Percentiles rank a stretch among this genome's conserved stretches.
phyloP scores from a whole-genome alignment of 2,329 filamentous ascomycete species.

The Aaosphaeria arxii region DNA sequence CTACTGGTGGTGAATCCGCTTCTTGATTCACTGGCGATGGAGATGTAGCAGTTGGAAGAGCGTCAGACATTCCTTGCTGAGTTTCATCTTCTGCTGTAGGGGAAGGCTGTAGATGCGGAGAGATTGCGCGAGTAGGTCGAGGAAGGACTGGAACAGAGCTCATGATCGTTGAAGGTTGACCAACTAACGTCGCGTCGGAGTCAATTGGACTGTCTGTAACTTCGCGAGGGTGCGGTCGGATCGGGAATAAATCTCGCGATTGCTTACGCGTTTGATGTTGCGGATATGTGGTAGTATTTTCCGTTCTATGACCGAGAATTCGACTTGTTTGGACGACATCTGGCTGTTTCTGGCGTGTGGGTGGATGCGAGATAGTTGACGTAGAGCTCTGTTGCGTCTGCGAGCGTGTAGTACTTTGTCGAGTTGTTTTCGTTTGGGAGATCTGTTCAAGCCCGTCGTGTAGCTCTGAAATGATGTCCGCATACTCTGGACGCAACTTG shows the following conservation, averaged over 20 bases:
- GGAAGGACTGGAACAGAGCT: conserved; percentile 6
- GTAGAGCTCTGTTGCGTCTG: conserved; percentile 18
- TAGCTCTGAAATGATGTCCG: conserved; percentile 28
- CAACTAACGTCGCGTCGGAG: conserved; percentile 27
- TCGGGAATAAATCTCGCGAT: too few species aligned
- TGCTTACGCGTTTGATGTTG: too few species aligned
- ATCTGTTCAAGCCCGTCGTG: conserved; percentile 21
- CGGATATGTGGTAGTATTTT: too few species aligned
- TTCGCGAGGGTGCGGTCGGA: not conserved
- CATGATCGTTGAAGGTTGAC: conserved; percentile 12
- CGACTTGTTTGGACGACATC: conserved; percentile 10
- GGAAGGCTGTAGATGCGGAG: conserved; percentile 1
- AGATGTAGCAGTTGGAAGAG: conserved; percentile 3
- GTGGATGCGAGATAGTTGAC: conserved; percentile 12
- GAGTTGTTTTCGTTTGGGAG: conserved; percentile 12
- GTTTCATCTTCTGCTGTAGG: conserved; percentile 2
- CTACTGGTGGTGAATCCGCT: not conserved
- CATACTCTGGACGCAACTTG: conserved; percentile 16
- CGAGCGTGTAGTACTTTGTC: conserved; percentile 5
- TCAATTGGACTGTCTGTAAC: conserved; percentile 15
- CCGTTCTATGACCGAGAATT: too few species aligned
- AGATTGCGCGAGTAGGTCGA: not conserved
- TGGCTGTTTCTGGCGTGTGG: conserved; percentile 17
- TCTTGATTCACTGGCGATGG: not conserved
- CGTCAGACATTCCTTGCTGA: conserved; percentile 9